Conservation (phyloP, 352 stramenopile genomes). For the Phytophthora megakarya region DNA sequence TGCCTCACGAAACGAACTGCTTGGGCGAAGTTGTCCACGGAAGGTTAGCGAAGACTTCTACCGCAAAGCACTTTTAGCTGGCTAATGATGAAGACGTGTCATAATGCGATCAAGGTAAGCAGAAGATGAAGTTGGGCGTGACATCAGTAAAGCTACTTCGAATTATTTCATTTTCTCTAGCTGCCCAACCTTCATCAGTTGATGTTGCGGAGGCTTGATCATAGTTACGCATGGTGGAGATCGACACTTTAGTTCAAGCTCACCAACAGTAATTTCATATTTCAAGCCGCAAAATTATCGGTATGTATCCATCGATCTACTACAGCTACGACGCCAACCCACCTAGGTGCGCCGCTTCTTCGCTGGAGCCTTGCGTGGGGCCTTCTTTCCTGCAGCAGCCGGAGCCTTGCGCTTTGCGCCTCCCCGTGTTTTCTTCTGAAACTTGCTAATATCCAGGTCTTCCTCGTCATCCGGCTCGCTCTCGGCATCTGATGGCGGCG, state of each 20-base stretch:
- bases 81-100: neutral
- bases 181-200: too few species aligned
- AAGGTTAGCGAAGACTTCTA: too few species aligned
- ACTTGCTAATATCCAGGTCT: slow-evolving; percentile 78
- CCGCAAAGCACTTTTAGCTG: neutral
- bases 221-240: too few species aligned
- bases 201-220: too few species aligned
- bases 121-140: too few species aligned
- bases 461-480: slow-evolving; percentile 68
- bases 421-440: slow-evolving; percentile 77
- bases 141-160: too few species aligned
- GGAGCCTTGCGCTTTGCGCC: slow-evolving; percentile 63
- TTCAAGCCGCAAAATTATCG: slow-evolving; percentile 24
- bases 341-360: slow-evolving; percentile 65
- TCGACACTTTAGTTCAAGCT: too few species aligned
- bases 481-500: slow-evolving; percentile 67
- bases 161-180: too few species aligned
- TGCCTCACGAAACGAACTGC: neutral
- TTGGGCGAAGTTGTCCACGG: too few species aligned
- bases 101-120: too few species aligned
- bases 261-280: slow-evolving; percentile 21
- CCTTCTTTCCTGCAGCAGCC: slow-evolving; percentile 48
- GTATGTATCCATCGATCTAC: slow-evolving; percentile 24
- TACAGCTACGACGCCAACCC: neutral
- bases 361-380: slow-evolving; percentile 45